Base-by-base conservation (phyloP, 345 rosid species). In the Moringa oleifera region DNA sequence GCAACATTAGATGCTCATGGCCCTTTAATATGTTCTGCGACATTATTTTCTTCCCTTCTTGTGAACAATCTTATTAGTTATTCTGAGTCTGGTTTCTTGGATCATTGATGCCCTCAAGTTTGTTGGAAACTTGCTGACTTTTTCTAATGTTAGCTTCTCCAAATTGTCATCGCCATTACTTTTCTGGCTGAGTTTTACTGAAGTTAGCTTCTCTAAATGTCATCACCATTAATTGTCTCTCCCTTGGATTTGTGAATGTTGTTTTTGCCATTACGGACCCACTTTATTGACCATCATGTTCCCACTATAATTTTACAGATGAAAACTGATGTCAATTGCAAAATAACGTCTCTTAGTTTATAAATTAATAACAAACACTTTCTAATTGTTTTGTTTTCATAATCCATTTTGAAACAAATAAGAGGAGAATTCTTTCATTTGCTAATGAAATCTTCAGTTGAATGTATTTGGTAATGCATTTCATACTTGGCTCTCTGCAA, bases 11-110 rank as follows among this genome's bases (percentile, higher is more conserved):
- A 45, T 59, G 13, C 53, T 70, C 45, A 31, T 66, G 59, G 50
- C 58, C 23, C 49, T 33, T 33, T 33, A 11, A 33, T 33, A 11
- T 33, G 37, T 33, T 33, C 24, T 52, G 22, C 37, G 22, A 23
- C 58, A 33, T 33, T 33, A 33, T 25, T 25, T 50, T n/a, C 25
- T 52, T 33, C 22, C 36, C 20, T 15, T 21, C 50, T 28, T 58
- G 8, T 57, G 53, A 20, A 52, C 18, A 49, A 23, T 46, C 31
- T 52, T 0, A 20, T 55, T 53, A 45, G 2, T 51, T 67, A 50
- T 63, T 67, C 49, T 51, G 66, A n/a, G 25, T 57, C 33, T 63
- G 36, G 19, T 62, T 63, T 59, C 64, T 19, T 4, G 28, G 12
- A 57, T 57, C 28, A 37, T 45, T 3, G 33, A 18, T 57, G 21